Evolutionary conservation across 495 filamentous ascomycete genomes (phyloP), one percentile per base, ranked within the genome.

Genomic region (Schizothecium vesticola): DNA sequence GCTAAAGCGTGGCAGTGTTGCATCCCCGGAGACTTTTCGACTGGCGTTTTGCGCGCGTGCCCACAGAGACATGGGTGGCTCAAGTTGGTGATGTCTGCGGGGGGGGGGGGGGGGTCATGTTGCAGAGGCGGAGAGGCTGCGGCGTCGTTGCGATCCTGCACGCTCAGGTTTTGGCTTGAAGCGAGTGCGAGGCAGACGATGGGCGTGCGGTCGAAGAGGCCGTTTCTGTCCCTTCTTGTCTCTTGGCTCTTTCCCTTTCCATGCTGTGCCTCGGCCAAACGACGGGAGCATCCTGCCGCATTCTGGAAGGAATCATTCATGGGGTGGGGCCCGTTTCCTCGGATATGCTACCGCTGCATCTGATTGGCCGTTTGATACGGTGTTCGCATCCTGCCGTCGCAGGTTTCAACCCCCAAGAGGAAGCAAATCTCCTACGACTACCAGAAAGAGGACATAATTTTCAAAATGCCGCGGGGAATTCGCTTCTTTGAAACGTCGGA

Each of bases 381-480:
- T 43, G 33, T 13, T 13, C 33, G 5, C 61, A 16, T 64, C n/a
- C 28, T 51, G 16, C 43, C 43, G 16, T 51, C 36, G 36, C 16
- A 6, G 43, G 43, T 51, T n/a, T n/a, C 43, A 51, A 51, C 16
- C 26, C 26, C 36, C 36, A 43, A 19, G 36, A 4, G 31, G 1
- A 43, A 43, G 36, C 43, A 51, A 51, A 51, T 51, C 19, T 51
- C 43, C 43, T 51, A n/a, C 43, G 43, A 51, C 28, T 26, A 26
- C 23, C 63, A 33, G 55, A 65, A 65, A 57, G 13, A 56, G 63
- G 63, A 19, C 63, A 58, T 22, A 65, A 57, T 55, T 65, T 65
- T 56, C 43, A 56, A 65, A 36, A 57, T 8, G n/a, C 51, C 63
- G 33, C 62, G 23, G 23, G 59, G 23, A 51, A n/a, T 51, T 51